phyloP scores from a whole-genome alignment of 768 basidiomycete genomes.

The Pholiota conissans region DNA sequence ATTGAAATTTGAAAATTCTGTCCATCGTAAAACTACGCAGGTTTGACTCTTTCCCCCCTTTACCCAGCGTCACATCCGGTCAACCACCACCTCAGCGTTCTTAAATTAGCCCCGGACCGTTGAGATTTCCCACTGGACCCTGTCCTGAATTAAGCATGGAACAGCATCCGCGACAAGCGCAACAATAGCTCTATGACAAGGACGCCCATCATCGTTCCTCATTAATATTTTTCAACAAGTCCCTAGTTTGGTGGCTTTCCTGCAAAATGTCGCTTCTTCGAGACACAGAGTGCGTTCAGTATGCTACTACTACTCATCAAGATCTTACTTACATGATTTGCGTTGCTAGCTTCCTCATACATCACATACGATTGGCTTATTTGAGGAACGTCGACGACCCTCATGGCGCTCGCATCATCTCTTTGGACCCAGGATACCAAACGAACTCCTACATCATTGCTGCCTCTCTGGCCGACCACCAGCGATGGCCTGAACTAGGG shows the following conservation, averaged over 20 bases:
- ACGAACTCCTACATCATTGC: slow-evolving; percentile 84
- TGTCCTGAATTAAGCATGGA: not conserved
- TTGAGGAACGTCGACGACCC: slow-evolving; percentile 86
- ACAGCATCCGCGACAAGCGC: too few species aligned
- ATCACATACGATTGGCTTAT: slow-evolving; percentile 81
- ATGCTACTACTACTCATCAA: not conserved
- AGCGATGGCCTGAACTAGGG: slow-evolving; percentile 84
- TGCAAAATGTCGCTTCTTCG: slow-evolving; percentile 1
- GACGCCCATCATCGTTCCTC: not conserved
- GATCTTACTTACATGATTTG: not conserved
- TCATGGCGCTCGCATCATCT: slow-evolving; percentile 78
- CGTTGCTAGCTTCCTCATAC: slow-evolving; percentile 63
- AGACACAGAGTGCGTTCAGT: slow-evolving; percentile 1
- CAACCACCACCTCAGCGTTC: too few species aligned
- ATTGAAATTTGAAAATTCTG: too few species aligned
- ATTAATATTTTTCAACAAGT: not conserved
- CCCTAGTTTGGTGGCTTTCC: too few species aligned
- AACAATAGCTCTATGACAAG: not conserved
- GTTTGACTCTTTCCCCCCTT: too few species aligned
- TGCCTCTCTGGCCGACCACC: slow-evolving; percentile 73
- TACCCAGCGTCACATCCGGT: too few species aligned
- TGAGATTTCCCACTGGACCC: not conserved
- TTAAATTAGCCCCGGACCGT: not conserved
- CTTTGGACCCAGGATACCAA: slow-evolving; percentile 73
- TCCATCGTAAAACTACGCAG: too few species aligned